A percentile compares a stretch with the other conserved stretches of the same genome.
phyloP scores from a whole-genome alignment of 2,329 filamentous ascomycete species.

The Aspergillus fijiensis region DNA sequence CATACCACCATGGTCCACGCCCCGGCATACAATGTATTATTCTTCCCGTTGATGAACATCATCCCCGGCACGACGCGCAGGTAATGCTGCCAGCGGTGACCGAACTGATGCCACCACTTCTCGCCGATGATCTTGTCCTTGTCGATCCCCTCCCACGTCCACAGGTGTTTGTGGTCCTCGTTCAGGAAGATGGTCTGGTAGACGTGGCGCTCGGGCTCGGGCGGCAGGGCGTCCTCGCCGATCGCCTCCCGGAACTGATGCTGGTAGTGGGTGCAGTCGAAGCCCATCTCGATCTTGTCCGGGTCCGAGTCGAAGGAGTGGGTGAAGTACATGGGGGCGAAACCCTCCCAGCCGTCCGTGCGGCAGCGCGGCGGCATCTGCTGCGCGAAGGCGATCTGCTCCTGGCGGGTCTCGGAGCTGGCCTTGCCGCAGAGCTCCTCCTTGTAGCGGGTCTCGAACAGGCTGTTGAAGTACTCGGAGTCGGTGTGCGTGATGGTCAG shows the following conservation, averaged over 20 bases:
- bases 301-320: slow-evolving; percentile 55
- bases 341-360: slow-evolving; percentile 42
- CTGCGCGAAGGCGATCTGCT: slow-evolving; percentile 50
- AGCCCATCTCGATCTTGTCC: slow-evolving; percentile 62
- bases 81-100: slow-evolving; percentile 62
- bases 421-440: slow-evolving; percentile 51
- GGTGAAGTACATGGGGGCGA: slow-evolving; percentile 62
- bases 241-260: slow-evolving; percentile 60
- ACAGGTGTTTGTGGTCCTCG: slow-evolving; percentile 56
- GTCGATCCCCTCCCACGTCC: slow-evolving; percentile 59
- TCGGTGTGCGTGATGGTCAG: slow-evolving; percentile 63
- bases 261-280: slow-evolving; percentile 75
- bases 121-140: slow-evolving; percentile 56
- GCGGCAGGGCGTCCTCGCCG: slow-evolving; percentile 25
- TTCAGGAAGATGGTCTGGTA: slow-evolving; percentile 68
- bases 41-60: slow-evolving; percentile 68
- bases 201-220: slow-evolving; percentile 59
- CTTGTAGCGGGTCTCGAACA: slow-evolving; percentile 58
- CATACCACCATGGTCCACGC: slow-evolving; percentile 68
- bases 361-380: slow-evolving; percentile 34
- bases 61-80: slow-evolving; percentile 65
- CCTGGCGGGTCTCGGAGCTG: slow-evolving; percentile 44
- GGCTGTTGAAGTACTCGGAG: slow-evolving; percentile 56
- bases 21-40: slow-evolving; percentile 62
- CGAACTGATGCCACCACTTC: slow-evolving; percentile 65